Evolutionary conservation across 495 filamentous ascomycete genomes (phyloP).

Genomic region (Trichoderma asperelloides): DNA sequence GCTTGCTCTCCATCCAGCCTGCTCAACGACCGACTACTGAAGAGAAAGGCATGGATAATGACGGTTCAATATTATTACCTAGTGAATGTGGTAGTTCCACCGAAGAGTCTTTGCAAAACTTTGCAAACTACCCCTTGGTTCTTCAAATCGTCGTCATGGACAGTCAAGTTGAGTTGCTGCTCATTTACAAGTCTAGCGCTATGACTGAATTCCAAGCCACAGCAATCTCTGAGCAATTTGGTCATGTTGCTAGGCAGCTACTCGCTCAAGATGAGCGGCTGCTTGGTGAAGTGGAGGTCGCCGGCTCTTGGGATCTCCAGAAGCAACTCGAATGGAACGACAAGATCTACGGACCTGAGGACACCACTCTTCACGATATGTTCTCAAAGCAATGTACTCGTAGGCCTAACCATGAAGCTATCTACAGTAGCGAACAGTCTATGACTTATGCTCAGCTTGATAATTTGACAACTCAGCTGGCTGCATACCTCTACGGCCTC

Average conservation of each 20-base stretch:
- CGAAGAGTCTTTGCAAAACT: background rate
- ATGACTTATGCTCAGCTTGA: constrained; percentile 41
- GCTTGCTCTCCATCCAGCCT: constrained; percentile 30
- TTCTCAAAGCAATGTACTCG: background rate
- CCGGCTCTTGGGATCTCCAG: constrained; percentile 7
- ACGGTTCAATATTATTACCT: constrained; percentile 11
- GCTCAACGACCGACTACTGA: background rate
- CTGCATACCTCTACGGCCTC: constrained; percentile 21
- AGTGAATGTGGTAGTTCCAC: background rate
- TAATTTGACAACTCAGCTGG: constrained; percentile 25
- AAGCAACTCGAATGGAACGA: constrained; percentile 17
- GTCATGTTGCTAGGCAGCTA: constrained; percentile 7
- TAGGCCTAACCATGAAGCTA: constrained; percentile 16
- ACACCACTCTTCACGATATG: constrained; percentile 10
- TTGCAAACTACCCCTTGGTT: constrained; percentile 18
- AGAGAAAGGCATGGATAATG: background rate
- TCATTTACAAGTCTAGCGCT: constrained; percentile 14
- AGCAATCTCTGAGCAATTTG: constrained; percentile 16
- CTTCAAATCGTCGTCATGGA: constrained; percentile 13
- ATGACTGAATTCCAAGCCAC: constrained; percentile 13
- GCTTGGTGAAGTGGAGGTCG: background rate
- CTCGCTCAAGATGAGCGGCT: background rate
- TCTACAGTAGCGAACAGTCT: constrained; percentile 41
- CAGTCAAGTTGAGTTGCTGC: constrained; percentile 8
- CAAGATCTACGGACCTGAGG: background rate